Conservation (phyloP, 768 basidiomycete genomes). For the Lanmaoa rubissima region DNA sequence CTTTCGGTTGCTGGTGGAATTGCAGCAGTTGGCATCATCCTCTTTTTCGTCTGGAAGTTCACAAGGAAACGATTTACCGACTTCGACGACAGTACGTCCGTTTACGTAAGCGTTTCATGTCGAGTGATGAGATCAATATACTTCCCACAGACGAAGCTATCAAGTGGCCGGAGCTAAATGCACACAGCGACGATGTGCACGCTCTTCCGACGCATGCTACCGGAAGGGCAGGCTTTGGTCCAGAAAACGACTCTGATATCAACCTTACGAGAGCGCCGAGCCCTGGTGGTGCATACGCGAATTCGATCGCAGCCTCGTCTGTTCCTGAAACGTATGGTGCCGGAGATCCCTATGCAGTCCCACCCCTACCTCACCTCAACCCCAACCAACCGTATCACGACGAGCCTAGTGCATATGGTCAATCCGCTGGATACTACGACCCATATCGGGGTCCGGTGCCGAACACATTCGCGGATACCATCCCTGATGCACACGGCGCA, state of each 20-base stretch:
- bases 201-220: slow-evolving; percentile 69
- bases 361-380: slow-evolving; percentile 78
- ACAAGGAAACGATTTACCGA: slow-evolving; percentile 72
- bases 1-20: slow-evolving; percentile 81
- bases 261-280: slow-evolving; percentile 53
- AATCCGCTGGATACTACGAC: slow-evolving; percentile 60
- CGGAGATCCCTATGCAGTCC: slow-evolving; percentile 76
- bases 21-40: slow-evolving; percentile 65
- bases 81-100: slow-evolving; percentile 74
- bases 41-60: slow-evolving; percentile 85
- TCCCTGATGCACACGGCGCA: slow-evolving; percentile 31
- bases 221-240: slow-evolving; percentile 63
- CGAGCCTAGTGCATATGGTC: slow-evolving; percentile 50
- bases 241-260: slow-evolving; percentile 58
- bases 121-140: background rate
- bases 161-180: slow-evolving; percentile 88
- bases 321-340: slow-evolving; percentile 39
- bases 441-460: slow-evolving; percentile 80
- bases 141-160: slow-evolving; percentile 66
- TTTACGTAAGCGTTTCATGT: slow-evolving; percentile 13
- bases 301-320: slow-evolving; percentile 45
- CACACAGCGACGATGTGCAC: slow-evolving; percentile 55
- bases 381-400: slow-evolving; percentile 76
- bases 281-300: slow-evolving; percentile 45
- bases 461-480: slow-evolving; percentile 51